Conservation (phyloP, 495 filamentous ascomycete species). For the Rostrohypoxylon terebratum region DNA sequence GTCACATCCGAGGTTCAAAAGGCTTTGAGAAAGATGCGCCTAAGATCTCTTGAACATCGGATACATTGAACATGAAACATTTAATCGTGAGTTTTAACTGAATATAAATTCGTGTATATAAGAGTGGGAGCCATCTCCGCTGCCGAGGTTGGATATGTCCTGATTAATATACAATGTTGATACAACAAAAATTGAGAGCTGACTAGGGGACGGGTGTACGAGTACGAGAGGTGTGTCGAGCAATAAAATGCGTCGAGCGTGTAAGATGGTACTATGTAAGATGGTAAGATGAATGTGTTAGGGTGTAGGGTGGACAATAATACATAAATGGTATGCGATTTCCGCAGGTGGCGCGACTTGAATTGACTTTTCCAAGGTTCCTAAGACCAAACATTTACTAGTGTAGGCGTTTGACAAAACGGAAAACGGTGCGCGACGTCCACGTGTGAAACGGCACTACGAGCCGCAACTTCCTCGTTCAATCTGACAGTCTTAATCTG, state of each 20-base stretch:
- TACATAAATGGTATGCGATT: background rate
- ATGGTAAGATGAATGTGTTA: slow-evolving; percentile 6
- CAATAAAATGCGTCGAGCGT: slow-evolving; percentile 2
- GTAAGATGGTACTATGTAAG: too few species aligned
- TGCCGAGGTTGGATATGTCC: background rate
- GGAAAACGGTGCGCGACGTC: background rate
- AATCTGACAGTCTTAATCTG: too few species aligned
- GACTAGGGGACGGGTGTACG: background rate
- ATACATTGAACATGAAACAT: slow-evolving; percentile 13
- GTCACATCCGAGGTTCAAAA: slow-evolving; percentile 37
- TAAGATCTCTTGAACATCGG: background rate
- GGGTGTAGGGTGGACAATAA: too few species aligned
- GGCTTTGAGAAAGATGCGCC: background rate
- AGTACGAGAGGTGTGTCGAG: background rate
- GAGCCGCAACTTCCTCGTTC: background rate
- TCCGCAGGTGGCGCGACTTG: slow-evolving; percentile 13
- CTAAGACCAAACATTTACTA: background rate
- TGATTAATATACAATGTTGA: background rate
- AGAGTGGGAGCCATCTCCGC: slow-evolving; percentile 26
- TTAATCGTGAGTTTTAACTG: slow-evolving; percentile 25
- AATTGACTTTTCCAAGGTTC: slow-evolving; percentile 7
- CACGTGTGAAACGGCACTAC: background rate
- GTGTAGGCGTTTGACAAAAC: slow-evolving; percentile 4
- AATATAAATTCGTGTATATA: slow-evolving; percentile 14
- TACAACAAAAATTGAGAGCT: background rate